These are phyloP conservation scores for Neurospora sp. DNA, from an alignment of 495 filamentous ascomycete species.

Conservation along the genomic window DNA sequence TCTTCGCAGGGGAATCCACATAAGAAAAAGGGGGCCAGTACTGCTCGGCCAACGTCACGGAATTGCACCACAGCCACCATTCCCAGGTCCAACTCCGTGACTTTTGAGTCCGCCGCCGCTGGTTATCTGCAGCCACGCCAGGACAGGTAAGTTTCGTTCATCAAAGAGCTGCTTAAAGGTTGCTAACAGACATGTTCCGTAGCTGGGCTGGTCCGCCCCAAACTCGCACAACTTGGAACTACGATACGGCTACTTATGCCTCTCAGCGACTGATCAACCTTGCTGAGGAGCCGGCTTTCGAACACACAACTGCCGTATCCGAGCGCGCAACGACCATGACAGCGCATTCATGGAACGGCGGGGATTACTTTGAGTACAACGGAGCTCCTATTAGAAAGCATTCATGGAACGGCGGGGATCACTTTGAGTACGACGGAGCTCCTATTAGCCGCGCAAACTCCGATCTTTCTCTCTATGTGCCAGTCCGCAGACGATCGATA, in stretches of 20 bases:
- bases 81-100: constrained; percentile 22
- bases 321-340: constrained; percentile 26
- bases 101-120: constrained; percentile 22
- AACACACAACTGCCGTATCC: constrained; percentile 20
- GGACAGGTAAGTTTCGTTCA: constrained; percentile 13
- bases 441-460: constrained; percentile 29
- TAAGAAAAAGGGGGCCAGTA: constrained; percentile 9
- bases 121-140: constrained; percentile 16
- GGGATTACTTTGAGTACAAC: constrained; percentile 13
- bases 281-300: constrained; percentile 24
- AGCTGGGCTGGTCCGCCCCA: constrained; percentile 17
- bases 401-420: constrained; percentile 18
- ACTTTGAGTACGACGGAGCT: constrained; percentile 19
- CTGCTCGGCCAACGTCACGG: constrained; percentile 8
- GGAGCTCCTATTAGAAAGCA: constrained; percentile 17
- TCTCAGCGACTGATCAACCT: constrained; percentile 32
- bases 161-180: not conserved
- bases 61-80: constrained; percentile 8
- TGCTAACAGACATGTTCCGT: constrained; percentile 7
- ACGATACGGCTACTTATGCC: constrained; percentile 33
- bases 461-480: constrained; percentile 37
- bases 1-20: constrained; percentile 14
- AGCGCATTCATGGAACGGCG: constrained; percentile 25
- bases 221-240: constrained; percentile 30
- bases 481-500: constrained; percentile 35